A percentile compares a stretch with the other conserved stretches of the same genome.
phyloP scores from a whole-genome alignment of 2,329 filamentous ascomycete species.

The Aphanocladium album region DNA sequence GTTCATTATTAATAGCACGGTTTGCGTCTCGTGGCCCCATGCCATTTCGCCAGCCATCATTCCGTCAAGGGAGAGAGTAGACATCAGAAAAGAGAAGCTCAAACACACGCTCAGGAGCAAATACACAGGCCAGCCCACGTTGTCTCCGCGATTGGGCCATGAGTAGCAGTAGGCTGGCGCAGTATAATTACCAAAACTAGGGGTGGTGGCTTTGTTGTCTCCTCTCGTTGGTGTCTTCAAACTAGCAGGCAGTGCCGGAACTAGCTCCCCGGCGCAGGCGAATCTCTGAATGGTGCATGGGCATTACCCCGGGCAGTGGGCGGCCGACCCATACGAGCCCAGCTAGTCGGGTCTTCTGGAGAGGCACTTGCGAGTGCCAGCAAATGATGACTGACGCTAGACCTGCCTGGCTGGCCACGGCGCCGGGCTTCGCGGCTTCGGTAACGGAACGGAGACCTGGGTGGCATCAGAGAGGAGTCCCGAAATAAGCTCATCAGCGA shows the following conservation, averaged over 20 bases:
- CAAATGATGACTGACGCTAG: not conserved
- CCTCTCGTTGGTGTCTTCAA: not conserved
- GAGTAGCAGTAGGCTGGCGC: not conserved
- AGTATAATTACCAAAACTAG: not conserved
- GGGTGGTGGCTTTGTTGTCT: constrained; percentile 2
- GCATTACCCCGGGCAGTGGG: not conserved
- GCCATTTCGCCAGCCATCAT: not conserved
- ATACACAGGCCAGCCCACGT: not conserved
- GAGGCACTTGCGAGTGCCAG: not conserved
- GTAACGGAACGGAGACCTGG: not conserved
- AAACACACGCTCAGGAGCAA: not conserved
- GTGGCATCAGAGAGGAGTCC: not conserved
- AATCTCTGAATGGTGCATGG: constrained; percentile 1
- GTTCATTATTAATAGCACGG: not conserved
- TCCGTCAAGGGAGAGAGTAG: too few relatives aligned
- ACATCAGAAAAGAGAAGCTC: not conserved
- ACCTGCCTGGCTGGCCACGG: not conserved
- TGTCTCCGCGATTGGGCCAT: constrained; percentile 5
- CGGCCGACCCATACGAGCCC: not conserved
- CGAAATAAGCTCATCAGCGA: constrained; percentile 11
- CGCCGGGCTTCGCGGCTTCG: constrained; percentile 5
- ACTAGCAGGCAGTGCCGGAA: constrained; percentile 8
- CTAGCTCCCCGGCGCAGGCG: constrained; percentile 3
- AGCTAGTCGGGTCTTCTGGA: not conserved
- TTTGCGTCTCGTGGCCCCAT: not conserved